Percentiles rank a stretch among this genome's conserved stretches.
Evolutionary conservation across 257 asterid species (phyloP).

Genomic region (Salvia splendens): DNA sequence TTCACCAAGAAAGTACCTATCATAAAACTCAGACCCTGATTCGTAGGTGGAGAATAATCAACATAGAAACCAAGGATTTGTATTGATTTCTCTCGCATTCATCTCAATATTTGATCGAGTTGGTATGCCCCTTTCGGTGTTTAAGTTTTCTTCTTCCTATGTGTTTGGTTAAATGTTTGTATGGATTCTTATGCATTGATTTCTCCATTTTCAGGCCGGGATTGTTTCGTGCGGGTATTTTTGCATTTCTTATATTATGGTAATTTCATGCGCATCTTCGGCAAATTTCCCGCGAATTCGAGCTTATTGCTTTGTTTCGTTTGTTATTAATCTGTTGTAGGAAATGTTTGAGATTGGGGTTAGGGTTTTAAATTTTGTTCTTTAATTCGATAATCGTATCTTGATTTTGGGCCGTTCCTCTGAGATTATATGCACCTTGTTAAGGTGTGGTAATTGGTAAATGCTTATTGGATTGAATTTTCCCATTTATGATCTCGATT

Average conservation of each 20-base stretch:
- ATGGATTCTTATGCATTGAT: neutral
- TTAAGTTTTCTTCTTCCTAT: neutral
- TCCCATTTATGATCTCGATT: neutral
- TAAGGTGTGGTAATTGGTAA: neutral
- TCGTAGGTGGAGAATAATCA: neutral
- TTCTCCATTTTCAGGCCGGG: constrained; percentile 16
- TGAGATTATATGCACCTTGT: neutral
- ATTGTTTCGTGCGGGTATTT: neutral
- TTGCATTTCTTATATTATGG: constrained; percentile 25
- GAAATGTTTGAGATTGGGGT: neutral
- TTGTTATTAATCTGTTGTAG: neutral
- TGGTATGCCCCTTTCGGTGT: neutral
- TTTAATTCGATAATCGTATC: neutral
- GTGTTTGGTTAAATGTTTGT: neutral
- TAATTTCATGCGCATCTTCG: constrained; percentile 20
- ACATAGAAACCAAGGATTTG: neutral
- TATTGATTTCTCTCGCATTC: neutral
- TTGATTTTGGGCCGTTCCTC: neutral
- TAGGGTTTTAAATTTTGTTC: neutral
- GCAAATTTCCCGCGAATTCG: neutral
- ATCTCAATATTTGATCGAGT: neutral
- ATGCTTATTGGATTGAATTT: neutral
- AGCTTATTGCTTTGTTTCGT: neutral
- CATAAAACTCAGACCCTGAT: neutral
- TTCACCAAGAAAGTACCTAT: neutral